Conservation (phyloP, 2,329 filamentous ascomycete species). For the Xylaria polymorpha region DNA sequence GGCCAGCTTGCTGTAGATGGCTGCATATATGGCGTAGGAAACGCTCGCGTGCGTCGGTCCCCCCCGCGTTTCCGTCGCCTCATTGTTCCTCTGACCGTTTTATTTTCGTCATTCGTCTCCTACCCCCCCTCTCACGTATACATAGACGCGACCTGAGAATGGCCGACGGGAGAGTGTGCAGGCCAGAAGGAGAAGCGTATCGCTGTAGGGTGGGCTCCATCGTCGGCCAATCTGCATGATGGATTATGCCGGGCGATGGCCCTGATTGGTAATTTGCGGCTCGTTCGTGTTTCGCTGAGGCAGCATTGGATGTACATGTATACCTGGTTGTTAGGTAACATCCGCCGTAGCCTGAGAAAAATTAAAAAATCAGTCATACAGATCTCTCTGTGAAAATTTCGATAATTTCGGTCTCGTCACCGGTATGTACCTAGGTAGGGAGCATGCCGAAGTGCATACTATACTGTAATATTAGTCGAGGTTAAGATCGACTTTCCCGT, state of each 20-base stretch:
- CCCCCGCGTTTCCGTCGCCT: constrained; percentile 36
- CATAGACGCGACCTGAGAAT: constrained; percentile 26
- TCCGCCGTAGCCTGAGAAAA: constrained; percentile 40
- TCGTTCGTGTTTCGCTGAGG: constrained; percentile 34
- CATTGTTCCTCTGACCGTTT: constrained; percentile 30
- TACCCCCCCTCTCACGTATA: constrained; percentile 1
- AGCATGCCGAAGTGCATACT: constrained; percentile 11
- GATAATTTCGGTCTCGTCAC: constrained; percentile 22
- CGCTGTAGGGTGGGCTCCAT: constrained; percentile 28
- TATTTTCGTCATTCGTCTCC: constrained; percentile 27
- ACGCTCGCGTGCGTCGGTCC: constrained; percentile 32
- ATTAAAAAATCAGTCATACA: constrained; percentile 22
- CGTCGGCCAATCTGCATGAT: constrained; percentile 36
- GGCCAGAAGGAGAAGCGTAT: constrained; percentile 29
- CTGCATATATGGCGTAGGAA: constrained; percentile 29
- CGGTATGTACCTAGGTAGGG: constrained; percentile 4
- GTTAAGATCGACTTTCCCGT: constrained; percentile 30
- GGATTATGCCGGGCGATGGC: constrained; percentile 32
- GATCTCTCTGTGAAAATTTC: constrained; percentile 11
- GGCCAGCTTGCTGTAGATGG: constrained; percentile 18
- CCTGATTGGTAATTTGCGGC: constrained; percentile 40
- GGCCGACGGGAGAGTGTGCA: constrained; percentile 21
- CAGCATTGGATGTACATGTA: constrained; percentile 34
- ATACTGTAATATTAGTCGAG: constrained; percentile 17
- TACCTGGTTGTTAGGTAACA: constrained; percentile 37